Conservation (phyloP, 225 moss, liverwort and hornwort species). For the Straminergon stramineum region DNA sequence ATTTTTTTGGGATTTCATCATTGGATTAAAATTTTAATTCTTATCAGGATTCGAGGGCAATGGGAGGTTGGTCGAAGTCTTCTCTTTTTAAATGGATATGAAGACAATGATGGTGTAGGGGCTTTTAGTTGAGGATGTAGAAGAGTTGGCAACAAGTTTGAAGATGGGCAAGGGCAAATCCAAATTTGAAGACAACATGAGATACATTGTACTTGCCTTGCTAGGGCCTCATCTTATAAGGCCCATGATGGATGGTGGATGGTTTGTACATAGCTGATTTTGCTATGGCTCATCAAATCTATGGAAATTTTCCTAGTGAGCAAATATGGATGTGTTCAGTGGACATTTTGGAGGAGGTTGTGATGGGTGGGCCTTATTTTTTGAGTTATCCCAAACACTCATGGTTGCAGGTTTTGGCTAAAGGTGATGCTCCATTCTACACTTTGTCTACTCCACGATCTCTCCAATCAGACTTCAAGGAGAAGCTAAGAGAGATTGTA, state of each 20-base stretch:
- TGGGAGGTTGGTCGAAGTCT: too few species aligned
- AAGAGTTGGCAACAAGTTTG: too few species aligned
- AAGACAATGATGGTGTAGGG: too few species aligned
- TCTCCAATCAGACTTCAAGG: not conserved
- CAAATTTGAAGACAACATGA: too few species aligned
- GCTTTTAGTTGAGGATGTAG: too few species aligned
- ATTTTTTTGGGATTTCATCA: too few species aligned
- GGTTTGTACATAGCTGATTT: not conserved
- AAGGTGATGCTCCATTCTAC: not conserved
- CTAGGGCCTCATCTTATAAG: not conserved
- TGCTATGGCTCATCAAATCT: not conserved
- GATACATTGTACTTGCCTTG: not conserved
- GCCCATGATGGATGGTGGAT: not conserved
- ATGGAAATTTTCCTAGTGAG: not conserved
- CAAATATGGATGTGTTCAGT: not conserved
- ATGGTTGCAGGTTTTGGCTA: not conserved
- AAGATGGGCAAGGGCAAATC: too few species aligned
- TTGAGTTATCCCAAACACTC: not conserved
- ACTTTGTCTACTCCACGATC: fast-evolving
- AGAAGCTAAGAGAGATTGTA: not conserved
- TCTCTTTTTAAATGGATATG: too few species aligned
- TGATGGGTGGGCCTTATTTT: fast-evolving
- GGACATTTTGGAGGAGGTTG: fast-evolving
- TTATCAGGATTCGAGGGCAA: too few species aligned
- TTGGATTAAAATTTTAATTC: too few species aligned